Conservation (phyloP, 176 grass and related monocot species). For the Lolium rigidum region DNA sequence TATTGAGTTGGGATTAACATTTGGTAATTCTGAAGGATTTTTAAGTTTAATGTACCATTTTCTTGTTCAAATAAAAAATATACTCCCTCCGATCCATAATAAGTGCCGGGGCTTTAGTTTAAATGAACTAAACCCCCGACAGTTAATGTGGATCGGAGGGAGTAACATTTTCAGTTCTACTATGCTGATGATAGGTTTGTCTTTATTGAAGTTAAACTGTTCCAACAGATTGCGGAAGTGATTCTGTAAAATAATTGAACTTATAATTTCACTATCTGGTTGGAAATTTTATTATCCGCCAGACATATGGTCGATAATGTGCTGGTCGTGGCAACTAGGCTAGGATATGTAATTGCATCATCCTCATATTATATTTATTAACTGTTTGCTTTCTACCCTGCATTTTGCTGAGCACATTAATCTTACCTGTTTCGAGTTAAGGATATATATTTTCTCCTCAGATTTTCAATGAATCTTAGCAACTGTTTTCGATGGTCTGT, state of each 20-base stretch:
- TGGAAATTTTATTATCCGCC: background rate
- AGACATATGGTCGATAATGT: background rate
- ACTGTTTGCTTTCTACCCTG: background rate
- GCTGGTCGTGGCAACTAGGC: background rate
- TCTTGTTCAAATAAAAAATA: background rate
- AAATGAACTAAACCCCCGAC: no score
- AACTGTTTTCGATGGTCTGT: background rate
- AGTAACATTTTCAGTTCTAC: background rate
- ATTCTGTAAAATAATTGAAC: background rate
- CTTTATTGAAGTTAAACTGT: constrained; percentile 20
- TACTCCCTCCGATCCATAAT: no score
- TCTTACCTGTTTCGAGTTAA: background rate
- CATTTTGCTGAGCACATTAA: constrained; percentile 4
- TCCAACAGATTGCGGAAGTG: background rate
- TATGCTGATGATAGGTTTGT: background rate
- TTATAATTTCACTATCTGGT: background rate
- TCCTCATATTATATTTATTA: background rate
- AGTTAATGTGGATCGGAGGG: no score
- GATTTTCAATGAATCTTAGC: constrained; percentile 4
- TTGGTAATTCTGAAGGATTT: background rate
- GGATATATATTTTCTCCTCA: background rate
- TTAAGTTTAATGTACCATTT: background rate
- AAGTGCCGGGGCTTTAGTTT: no score
- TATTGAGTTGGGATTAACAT: background rate
- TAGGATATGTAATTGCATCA: background rate